Base-by-base conservation (phyloP, 768 basidiomycete genomes). In the Auriscalpium orientale region DNA sequence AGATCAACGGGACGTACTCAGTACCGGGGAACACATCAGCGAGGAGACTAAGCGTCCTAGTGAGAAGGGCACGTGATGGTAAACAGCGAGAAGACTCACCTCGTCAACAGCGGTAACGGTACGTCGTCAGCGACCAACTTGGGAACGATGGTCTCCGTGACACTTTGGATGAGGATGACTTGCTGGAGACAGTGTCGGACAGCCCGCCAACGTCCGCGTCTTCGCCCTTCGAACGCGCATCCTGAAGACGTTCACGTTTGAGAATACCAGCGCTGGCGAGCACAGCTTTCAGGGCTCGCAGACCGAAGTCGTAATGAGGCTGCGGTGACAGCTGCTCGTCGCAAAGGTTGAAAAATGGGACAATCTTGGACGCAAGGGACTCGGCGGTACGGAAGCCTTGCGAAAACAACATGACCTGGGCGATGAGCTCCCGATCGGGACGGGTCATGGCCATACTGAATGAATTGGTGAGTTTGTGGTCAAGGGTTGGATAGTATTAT, bases 331-430 rank as follows among this genome's bases (percentile, higher is more conserved):
- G 80, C 62, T 98, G 95, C 64, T 98, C 97, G 58, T 94, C 87
- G 61, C 97, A 99, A 54, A 99, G 87, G 69, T 95, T 95, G 81
- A 99, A 99, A 79, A 99, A 98, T 0, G 97, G 97, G 11, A 99
- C 97, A 56, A 98, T 91, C 72, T 98, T 98, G 54, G 92, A 92
- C 1, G 97, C 97, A n/a, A 99, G 81, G 0, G 84, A 88, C 71
- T 99, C 97, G 8, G 97, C 97, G 12, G 94, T 94, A 40, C 97
- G 85, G 83, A 98, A 99, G 59, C 97, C 97, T 75, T 98, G 97
- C 18, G 97, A 98, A 76, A 98, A 98, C 47, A 99, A 76, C 91
- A 98, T 94, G 68, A 99, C 97, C 73, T 99, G 97, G 4, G 97
- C 97, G 65, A 99, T 99, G 49, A 99, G 85, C 69, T 99, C 95